phyloP scores from a whole-genome alignment of 139 green algal species.

The Chlorella sp. region DNA sequence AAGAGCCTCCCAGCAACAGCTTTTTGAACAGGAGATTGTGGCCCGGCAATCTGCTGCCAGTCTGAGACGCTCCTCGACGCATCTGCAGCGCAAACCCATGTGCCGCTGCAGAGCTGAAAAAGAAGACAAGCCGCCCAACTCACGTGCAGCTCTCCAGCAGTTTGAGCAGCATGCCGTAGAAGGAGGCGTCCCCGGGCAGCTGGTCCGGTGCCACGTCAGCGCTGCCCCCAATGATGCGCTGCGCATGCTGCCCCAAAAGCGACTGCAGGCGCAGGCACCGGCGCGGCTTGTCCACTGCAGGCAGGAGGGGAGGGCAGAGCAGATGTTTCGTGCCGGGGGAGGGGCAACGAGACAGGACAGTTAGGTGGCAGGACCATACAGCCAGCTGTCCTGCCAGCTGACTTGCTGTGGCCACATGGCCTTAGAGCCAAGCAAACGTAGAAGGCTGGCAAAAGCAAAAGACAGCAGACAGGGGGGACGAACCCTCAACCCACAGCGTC shows the following conservation, averaged over 20 bases:
- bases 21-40: no score
- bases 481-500: no score
- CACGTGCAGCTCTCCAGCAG: slow-evolving; percentile 50
- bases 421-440: no score
- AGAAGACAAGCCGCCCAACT: background rate
- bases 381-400: no score
- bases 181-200: slow-evolving; percentile 46
- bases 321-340: no score
- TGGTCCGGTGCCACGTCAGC: background rate
- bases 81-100: no score
- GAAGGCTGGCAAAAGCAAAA: background rate
- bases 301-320: background rate
- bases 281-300: slow-evolving; percentile 36
- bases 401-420: no score
- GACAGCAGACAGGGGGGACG: background rate
- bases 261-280: slow-evolving; percentile 35
- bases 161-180: slow-evolving; percentile 65
- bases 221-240: background rate
- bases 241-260: background rate
- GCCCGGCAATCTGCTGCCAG: no score
- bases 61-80: no score
- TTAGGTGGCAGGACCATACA: background rate
- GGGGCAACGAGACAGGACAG: no score
- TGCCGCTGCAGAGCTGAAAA: no score
- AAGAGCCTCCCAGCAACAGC: no score